These are phyloP conservation scores for Kluyveromyces nonfermentans DNA, from an alignment of 805 yeast genomes.

Conservation along the genomic window DNA sequence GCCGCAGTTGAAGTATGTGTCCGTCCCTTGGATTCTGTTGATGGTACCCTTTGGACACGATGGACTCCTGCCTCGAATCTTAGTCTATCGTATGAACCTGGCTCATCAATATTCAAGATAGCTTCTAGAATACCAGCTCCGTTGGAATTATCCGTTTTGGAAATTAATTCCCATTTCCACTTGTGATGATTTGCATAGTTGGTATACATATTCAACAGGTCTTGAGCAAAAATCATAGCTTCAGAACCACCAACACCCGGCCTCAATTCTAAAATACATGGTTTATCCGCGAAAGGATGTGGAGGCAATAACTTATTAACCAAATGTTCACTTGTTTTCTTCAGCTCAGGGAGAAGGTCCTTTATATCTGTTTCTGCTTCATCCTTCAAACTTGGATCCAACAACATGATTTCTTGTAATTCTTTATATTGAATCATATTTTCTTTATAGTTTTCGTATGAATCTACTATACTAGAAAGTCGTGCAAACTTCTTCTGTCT, in stretches of 20 bases:
- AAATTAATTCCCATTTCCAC: slow-evolving; percentile 61
- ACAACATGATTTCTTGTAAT: slow-evolving; percentile 25
- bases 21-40: slow-evolving; percentile 87
- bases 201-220: slow-evolving; percentile 72
- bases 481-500: slow-evolving; percentile 42
- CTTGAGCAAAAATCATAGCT: slow-evolving; percentile 78
- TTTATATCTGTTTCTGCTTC: slow-evolving; percentile 60
- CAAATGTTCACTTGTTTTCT: slow-evolving; percentile 35
- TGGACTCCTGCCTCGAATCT: slow-evolving; percentile 93
- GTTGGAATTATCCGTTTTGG: slow-evolving; percentile 44
- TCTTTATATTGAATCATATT: slow-evolving; percentile 28
- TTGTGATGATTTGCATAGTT: slow-evolving; percentile 52
- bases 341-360: slow-evolving; percentile 36
- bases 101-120: slow-evolving; percentile 59
- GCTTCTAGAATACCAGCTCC: slow-evolving; percentile 73
- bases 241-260: slow-evolving; percentile 97
- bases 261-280: slow-evolving; percentile 74
- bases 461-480: slow-evolving; percentile 36
- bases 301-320: slow-evolving; percentile 62
- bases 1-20: slow-evolving; percentile 96
- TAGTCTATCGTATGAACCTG: slow-evolving; percentile 65
- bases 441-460: slow-evolving; percentile 31
- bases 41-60: slow-evolving; percentile 89
- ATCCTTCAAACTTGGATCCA: slow-evolving; percentile 31
- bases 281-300: slow-evolving; percentile 62